Conservation (phyloP, 805 yeast genomes). For the Metschnikowia colocasiae region DNA sequence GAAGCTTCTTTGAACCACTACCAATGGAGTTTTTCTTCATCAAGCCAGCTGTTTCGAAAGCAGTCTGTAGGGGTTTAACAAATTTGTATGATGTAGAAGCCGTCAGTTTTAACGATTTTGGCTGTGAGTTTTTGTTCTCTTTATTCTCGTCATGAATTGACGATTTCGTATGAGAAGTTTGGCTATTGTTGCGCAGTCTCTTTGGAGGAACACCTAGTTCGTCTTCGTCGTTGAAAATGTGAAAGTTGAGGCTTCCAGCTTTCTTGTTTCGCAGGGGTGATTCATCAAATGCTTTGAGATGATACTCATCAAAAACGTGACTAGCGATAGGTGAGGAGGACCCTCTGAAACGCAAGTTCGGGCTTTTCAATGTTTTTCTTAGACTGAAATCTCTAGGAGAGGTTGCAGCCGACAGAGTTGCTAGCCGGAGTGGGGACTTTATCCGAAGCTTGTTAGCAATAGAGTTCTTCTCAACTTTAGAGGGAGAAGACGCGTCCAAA, state of each 20-base stretch:
- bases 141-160: slow-evolving; percentile 27
- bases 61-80: slow-evolving; percentile 82
- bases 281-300: slow-evolving; percentile 12
- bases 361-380: slow-evolving; percentile 14
- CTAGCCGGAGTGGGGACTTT: slow-evolving; percentile 26
- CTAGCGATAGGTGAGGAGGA: slow-evolving; percentile 17
- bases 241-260: slow-evolving; percentile 10
- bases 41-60: slow-evolving; percentile 73
- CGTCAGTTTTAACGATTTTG: slow-evolving; percentile 3
- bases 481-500: slow-evolving; percentile 12
- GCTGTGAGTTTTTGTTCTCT: slow-evolving; percentile 25
- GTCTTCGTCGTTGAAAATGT: slow-evolving; percentile 13
- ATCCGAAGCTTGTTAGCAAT: slow-evolving; percentile 33
- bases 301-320: slow-evolving; percentile 14
- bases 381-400: slow-evolving; percentile 15
- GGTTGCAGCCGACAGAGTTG: slow-evolving; percentile 11
- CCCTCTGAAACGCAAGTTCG: slow-evolving; percentile 15
- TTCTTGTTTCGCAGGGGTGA: slow-evolving; percentile 18
- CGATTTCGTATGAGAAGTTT: not conserved
- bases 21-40: slow-evolving; percentile 45
- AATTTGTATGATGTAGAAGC: slow-evolving; percentile 47
- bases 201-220: slow-evolving; percentile 2
- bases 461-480: slow-evolving; percentile 14
- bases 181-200: slow-evolving; percentile 7
- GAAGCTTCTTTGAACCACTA: slow-evolving; percentile 25